phyloP scores from a whole-genome alignment of 345 rosid species.

The Ailanthus altissimus region DNA sequence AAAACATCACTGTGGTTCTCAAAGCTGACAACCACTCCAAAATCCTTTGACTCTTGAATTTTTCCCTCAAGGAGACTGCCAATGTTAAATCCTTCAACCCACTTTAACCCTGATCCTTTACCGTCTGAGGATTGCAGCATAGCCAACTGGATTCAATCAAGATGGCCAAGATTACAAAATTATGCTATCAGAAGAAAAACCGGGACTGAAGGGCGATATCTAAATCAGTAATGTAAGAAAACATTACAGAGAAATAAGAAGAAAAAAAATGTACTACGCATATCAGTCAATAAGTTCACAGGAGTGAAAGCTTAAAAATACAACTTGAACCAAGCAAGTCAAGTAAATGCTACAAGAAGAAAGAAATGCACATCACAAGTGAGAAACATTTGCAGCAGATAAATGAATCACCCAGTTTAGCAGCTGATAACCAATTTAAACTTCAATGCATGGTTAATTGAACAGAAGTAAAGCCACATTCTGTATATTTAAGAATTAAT shows the following conservation, averaged over 20 bases:
- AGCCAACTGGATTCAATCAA: slow-evolving; percentile 57
- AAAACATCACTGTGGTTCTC: slow-evolving; percentile 57
- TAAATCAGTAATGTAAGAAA: not conserved
- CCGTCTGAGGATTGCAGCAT: slow-evolving; percentile 54
- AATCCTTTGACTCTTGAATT: slow-evolving; percentile 71
- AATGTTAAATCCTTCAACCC: slow-evolving; percentile 74
- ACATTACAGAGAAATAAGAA: not conserved
- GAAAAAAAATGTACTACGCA: not conserved
- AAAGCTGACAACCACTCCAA: slow-evolving; percentile 79
- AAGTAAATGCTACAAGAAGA: not conserved
- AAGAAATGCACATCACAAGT: not conserved
- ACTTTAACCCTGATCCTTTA: slow-evolving; percentile 48
- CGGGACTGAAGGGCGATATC: not conserved
- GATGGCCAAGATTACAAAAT: not conserved
- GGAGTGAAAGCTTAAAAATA: not conserved
- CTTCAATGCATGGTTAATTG: not conserved
- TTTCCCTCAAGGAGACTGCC: slow-evolving; percentile 74
- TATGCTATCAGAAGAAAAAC: not conserved
- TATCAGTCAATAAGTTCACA: not conserved
- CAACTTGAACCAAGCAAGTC: slow-evolving; percentile 1
- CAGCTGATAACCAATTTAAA: not conserved
- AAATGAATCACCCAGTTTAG: not conserved
- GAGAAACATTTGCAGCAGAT: not conserved
- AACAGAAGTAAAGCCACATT: not conserved
- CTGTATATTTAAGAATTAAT: not conserved